Percentiles rank a stretch among this genome's conserved stretches.
phyloP scores from a whole-genome alignment of 768 basidiomycete genomes.

The Hericium coralloides region DNA sequence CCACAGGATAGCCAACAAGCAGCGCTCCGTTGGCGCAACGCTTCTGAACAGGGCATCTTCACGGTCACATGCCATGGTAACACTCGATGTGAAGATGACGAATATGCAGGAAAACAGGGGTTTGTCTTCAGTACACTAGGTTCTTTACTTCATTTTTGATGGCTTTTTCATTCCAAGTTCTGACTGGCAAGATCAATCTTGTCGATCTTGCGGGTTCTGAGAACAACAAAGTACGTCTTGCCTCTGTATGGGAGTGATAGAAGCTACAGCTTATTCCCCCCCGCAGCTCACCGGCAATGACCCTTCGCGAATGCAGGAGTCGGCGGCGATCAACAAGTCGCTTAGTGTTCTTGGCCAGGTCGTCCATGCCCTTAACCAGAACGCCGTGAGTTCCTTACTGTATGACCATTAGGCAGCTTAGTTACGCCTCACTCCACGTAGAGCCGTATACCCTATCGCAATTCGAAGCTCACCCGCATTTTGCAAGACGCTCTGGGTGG shows the following conservation, averaged over 20 bases:
- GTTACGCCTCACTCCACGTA: conserved; percentile 19
- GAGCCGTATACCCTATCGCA: conserved; percentile 81
- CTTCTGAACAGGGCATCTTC: conserved; percentile 80
- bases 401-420: neutral
- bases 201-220: conserved; percentile 89
- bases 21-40: conserved; percentile 80
- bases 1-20: conserved; percentile 58
- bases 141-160: neutral
- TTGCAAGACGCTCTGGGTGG: conserved; percentile 89
- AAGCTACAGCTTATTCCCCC: neutral
- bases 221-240: conserved; percentile 65
- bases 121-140: conserved; percentile 22
- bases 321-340: conserved; percentile 84
- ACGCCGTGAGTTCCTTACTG: conserved; percentile 39
- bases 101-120: conserved; percentile 47
- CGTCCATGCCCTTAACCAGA: conserved; percentile 73
- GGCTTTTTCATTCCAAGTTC: conserved; percentile 29
- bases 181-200: conserved; percentile 73
- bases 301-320: conserved; percentile 79
- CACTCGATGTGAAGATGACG: conserved; percentile 54
- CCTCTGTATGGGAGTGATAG: neutral
- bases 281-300: conserved; percentile 74
- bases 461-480: conserved; percentile 82
- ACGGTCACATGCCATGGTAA: conserved; percentile 82
- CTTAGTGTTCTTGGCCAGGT: conserved; percentile 83